phyloP scores from a whole-genome alignment of 495 filamentous ascomycete genomes.

The Astrocystis sublimbata region DNA sequence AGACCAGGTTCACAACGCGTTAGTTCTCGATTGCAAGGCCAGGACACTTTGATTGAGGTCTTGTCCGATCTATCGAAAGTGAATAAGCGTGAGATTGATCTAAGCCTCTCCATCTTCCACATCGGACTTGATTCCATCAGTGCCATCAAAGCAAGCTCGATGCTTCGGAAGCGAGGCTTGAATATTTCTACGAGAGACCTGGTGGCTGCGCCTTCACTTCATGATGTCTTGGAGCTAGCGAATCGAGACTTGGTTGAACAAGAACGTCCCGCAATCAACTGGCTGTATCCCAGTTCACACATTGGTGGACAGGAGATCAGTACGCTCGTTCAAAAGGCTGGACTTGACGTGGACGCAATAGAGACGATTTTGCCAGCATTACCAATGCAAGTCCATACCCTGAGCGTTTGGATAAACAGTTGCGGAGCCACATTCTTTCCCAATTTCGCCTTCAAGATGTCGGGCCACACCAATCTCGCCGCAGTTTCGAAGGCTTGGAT shows the following conservation, averaged over 20 bases:
- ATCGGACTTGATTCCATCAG: constrained; percentile 90
- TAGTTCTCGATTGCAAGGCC: neutral
- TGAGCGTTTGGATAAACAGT: constrained; percentile 67
- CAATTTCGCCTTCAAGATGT: constrained; percentile 56
- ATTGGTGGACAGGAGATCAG: constrained; percentile 37
- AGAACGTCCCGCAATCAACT: neutral
- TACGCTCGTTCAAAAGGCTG: constrained; percentile 26
- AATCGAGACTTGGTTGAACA: constrained; percentile 13
- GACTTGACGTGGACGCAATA: constrained; percentile 42
- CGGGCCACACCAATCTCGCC: constrained; percentile 35
- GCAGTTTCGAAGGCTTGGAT: constrained; percentile 56
- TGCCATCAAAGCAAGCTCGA: constrained; percentile 69
- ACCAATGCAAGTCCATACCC: constrained; percentile 70
- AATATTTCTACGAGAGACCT: constrained; percentile 65
- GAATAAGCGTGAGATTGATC: constrained; percentile 58
- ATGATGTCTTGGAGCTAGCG: constrained; percentile 47
- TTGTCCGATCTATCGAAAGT: constrained; percentile 66
- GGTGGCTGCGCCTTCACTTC: constrained; percentile 61
- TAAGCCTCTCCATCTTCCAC: constrained; percentile 72
- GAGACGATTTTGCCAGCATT: constrained; percentile 64
- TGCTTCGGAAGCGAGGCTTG: constrained; percentile 62
- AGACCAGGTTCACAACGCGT: neutral
- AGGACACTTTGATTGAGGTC: constrained; percentile 53
- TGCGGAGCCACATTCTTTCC: constrained; percentile 61
- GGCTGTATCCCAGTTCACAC: constrained; percentile 13